phyloP scores from a whole-genome alignment of 768 basidiomycete species.

The Mrakia hoshinonis region DNA sequence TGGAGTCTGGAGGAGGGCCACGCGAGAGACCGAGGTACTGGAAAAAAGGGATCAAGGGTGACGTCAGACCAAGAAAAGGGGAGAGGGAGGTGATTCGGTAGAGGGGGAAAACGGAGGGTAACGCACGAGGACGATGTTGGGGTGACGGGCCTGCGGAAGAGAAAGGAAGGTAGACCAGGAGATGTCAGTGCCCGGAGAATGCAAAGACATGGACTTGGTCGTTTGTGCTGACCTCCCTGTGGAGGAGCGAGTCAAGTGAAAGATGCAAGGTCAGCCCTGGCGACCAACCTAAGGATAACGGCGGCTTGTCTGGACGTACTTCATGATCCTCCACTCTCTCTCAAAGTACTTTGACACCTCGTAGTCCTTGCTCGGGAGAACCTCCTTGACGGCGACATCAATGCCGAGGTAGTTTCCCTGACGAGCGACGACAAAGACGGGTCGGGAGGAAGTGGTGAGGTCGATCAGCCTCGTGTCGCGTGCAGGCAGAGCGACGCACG shows the following conservation, averaged over 20 bases:
- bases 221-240: not conserved
- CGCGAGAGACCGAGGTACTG: constrained; percentile 75
- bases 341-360: constrained; percentile 84
- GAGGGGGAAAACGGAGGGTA: no score
- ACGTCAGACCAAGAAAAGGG: not conserved
- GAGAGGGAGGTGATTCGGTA: not conserved
- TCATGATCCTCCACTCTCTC: constrained; percentile 97
- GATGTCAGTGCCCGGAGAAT: not conserved
- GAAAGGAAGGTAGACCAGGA: not conserved
- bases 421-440: not conserved
- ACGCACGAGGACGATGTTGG: constrained; percentile 66
- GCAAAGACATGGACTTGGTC: not conserved
- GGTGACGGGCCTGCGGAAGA: constrained; percentile 63
- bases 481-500: not conserved
- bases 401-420: constrained; percentile 79
- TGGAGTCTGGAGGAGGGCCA: constrained; percentile 50
- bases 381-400: constrained; percentile 77
- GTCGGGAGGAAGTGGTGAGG: not conserved
- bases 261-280: not conserved
- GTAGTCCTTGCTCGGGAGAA: constrained; percentile 33
- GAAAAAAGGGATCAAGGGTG: not conserved
- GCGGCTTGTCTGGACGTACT: constrained; percentile 41
- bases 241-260: constrained; percentile 23
- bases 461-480: not conserved
- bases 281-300: constrained; percentile 23